Evolutionary conservation across 2,329 filamentous ascomycete species (phyloP).

Genomic region (Incumbomyces delicatus): DNA sequence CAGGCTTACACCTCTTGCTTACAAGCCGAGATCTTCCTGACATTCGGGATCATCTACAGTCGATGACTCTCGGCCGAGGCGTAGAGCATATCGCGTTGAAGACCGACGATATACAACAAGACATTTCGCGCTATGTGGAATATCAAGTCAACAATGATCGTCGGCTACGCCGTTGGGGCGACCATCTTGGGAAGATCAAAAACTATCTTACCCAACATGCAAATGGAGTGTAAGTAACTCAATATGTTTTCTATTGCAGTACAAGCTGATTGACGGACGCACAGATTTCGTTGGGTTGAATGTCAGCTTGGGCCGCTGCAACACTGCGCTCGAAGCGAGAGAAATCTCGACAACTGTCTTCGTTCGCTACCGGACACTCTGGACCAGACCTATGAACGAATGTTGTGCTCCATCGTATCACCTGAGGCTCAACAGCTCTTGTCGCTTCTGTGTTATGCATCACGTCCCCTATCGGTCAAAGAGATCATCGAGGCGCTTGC

Average conservation of each 20-base stretch:
- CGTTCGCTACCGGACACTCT: slow-evolving; percentile 20
- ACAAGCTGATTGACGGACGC: slow-evolving; percentile 7
- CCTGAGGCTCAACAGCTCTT: slow-evolving; percentile 20
- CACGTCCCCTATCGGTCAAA: slow-evolving; percentile 16
- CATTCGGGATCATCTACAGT: slow-evolving; percentile 12
- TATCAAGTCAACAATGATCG: slow-evolving; percentile 8
- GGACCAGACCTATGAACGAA: slow-evolving; percentile 25
- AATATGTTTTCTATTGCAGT: neutral
- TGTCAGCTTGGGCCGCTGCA: slow-evolving; percentile 20
- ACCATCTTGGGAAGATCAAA: slow-evolving; percentile 7
- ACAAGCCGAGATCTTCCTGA: slow-evolving; percentile 17
- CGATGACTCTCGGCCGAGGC: neutral
- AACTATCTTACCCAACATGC: slow-evolving; percentile 9
- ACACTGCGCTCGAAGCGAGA: slow-evolving; percentile 13
- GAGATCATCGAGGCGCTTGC: slow-evolving; percentile 22
- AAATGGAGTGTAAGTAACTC: slow-evolving; percentile 12
- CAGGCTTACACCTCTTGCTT: slow-evolving; percentile 13
- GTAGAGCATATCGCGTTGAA: slow-evolving; percentile 4
- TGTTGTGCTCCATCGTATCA: slow-evolving; percentile 20
- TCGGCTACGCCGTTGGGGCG: slow-evolving; percentile 5
- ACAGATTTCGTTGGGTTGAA: slow-evolving; percentile 25
- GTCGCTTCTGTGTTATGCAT: slow-evolving; percentile 21
- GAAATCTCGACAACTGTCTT: slow-evolving; percentile 20
- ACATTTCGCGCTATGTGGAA: slow-evolving; percentile 7
- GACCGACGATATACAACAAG: slow-evolving; percentile 11